Conservation (phyloP, 78 protist species). For the Salpingoeca rosetta region DNA sequence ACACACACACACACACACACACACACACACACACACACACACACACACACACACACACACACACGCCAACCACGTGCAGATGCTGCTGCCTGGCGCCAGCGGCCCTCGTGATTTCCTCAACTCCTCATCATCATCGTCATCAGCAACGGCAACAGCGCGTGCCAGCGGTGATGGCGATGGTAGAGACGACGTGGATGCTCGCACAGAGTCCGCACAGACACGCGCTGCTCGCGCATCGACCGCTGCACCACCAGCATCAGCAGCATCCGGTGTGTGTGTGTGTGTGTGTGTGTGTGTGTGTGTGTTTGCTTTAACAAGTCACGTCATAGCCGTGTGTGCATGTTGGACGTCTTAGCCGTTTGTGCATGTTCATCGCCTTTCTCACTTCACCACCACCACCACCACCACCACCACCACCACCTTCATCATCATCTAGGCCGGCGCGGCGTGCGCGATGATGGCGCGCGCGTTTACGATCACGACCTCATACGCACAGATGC, state of each 20-base stretch:
- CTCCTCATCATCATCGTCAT: too few relatives aligned
- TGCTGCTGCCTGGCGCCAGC: neutral
- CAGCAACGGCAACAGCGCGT: too few relatives aligned
- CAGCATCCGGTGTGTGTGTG: too few relatives aligned
- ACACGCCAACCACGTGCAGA: neutral
- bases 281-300: slow-evolving; percentile 6
- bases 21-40: too few relatives aligned
- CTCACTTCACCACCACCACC: neutral
- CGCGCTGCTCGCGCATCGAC: neutral
- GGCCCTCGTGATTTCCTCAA: neutral
- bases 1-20: too few relatives aligned
- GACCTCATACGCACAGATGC: neutral
- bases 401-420: too few relatives aligned
- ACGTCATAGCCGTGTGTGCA: too few relatives aligned
- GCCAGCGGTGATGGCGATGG: neutral
- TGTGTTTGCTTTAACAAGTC: too few relatives aligned
- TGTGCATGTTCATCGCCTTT: neutral
- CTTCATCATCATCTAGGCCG: neutral
- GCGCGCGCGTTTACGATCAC: neutral
- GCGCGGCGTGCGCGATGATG: neutral
- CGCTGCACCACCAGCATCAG: neutral
- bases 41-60: too few relatives aligned
- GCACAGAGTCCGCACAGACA: slow-evolving; percentile 2
- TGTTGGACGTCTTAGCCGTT: too few relatives aligned
- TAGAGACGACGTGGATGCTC: neutral